Percentiles rank a stretch among this genome's conserved stretches.
Evolutionary conservation across 805 yeast genomes (phyloP).

Genomic region (Hemisphaericaspora nanyangensis): DNA sequence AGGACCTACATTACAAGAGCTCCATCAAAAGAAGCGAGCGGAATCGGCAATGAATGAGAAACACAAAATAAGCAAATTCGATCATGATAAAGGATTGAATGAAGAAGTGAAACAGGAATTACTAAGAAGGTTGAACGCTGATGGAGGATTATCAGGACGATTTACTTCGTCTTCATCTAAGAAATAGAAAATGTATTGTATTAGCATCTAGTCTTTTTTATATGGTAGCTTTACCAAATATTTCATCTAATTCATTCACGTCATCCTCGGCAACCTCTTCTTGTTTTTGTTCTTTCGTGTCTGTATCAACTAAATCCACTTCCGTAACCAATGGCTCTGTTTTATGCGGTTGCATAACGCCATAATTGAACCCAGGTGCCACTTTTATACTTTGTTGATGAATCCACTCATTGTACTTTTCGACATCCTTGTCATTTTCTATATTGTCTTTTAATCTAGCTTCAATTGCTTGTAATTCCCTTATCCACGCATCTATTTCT

Average conservation of each 20-base stretch:
- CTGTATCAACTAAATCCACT: not conserved
- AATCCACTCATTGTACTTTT: constrained; percentile 27
- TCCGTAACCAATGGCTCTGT: constrained; percentile 4
- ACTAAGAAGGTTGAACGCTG: constrained; percentile 6
- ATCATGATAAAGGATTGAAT: constrained; percentile 6
- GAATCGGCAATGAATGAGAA: not conserved
- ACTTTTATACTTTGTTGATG: constrained; percentile 25
- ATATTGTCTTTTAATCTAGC: not conserved
- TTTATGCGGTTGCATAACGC: constrained; percentile 28
- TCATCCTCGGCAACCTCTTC: constrained; percentile 5
- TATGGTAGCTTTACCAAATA: constrained; percentile 21
- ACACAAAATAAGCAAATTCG: constrained; percentile 7
- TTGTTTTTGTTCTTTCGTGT: not conserved
- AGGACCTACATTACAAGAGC: constrained; percentile 1
- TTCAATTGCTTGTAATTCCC: constrained; percentile 17
- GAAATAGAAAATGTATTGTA: not conserved
- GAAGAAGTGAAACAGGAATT: constrained; percentile 11
- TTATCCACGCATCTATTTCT: constrained; percentile 26
- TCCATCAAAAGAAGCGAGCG: constrained; percentile 1
- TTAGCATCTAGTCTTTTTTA: not conserved
- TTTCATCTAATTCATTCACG: constrained; percentile 23
- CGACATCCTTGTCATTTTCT: constrained; percentile 9
- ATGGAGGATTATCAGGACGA: constrained; percentile 8
- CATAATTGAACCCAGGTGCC: constrained; percentile 39
- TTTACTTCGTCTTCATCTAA: constrained; percentile 5